Conservation (phyloP, 352 stramenopile species). For the Phytophthora ohioensis region DNA sequence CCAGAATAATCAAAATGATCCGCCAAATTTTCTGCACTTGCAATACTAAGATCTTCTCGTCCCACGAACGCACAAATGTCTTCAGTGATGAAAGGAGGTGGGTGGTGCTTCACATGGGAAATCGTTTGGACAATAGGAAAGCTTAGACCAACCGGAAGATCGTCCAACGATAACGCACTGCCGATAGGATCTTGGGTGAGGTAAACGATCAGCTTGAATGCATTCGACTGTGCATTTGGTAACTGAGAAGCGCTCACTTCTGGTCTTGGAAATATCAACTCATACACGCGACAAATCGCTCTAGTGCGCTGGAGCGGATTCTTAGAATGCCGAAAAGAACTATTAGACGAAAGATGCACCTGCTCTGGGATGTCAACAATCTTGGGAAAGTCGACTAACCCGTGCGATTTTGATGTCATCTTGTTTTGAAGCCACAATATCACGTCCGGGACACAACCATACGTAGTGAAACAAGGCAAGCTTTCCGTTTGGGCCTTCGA, state of each 20-base stretch:
- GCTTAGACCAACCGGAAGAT: slow-evolving; percentile 67
- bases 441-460: slow-evolving; percentile 57
- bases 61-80: slow-evolving; percentile 67
- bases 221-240: slow-evolving; percentile 20
- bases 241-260: slow-evolving; percentile 4
- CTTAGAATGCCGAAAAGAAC: slow-evolving; percentile 2
- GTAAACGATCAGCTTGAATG: slow-evolving; percentile 59
- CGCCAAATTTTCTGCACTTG: slow-evolving; percentile 17
- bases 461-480: slow-evolving; percentile 37
- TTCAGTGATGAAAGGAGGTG: slow-evolving; percentile 63
- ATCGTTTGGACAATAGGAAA: slow-evolving; percentile 71
- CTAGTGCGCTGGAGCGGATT: slow-evolving; percentile 41
- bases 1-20: slow-evolving; percentile 20
- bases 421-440: slow-evolving; percentile 58
- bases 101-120: slow-evolving; percentile 62
- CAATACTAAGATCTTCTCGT: slow-evolving; percentile 64
- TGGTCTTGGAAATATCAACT: slow-evolving; percentile 41
- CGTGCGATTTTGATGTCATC: slow-evolving; percentile 19
- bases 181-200: slow-evolving; percentile 54
- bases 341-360: slow-evolving; percentile 6
- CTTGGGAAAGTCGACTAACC: slow-evolving; percentile 33
- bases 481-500: slow-evolving; percentile 4
- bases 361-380: slow-evolving; percentile 23
- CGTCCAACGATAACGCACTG: slow-evolving; percentile 49
- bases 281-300: slow-evolving; percentile 55